Evolutionary conservation across 2,329 filamentous ascomycete species (phyloP).

Genomic region (Cladosporium sp.): DNA sequence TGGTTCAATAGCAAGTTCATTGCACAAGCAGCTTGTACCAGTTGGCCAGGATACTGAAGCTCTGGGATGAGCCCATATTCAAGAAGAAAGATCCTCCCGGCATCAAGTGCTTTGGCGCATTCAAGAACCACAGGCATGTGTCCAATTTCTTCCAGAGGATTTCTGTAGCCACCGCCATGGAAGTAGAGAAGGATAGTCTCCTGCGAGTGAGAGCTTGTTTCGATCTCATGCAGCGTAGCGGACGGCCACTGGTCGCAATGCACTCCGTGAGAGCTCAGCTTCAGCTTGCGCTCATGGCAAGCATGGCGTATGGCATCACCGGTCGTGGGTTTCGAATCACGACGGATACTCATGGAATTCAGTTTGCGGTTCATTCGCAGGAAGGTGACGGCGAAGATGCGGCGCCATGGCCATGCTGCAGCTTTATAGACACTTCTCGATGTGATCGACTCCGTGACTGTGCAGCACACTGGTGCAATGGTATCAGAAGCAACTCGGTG

Average conservation of each 20-base stretch:
- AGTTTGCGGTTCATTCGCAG: not conserved
- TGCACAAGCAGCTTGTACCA: slow-evolving; percentile 49
- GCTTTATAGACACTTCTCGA: not conserved
- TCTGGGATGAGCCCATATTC: slow-evolving; percentile 56
- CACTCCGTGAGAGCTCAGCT: not conserved
- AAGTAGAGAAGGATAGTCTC: slow-evolving; percentile 45
- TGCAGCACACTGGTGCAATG: not conserved
- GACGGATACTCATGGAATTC: not conserved
- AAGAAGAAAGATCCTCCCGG: slow-evolving; percentile 44
- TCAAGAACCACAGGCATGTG: slow-evolving; percentile 49
- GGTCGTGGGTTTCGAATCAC: not conserved
- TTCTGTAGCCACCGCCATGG: slow-evolving; percentile 59
- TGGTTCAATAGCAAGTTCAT: slow-evolving; percentile 43
- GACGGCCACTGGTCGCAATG: not conserved
- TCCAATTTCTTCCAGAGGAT: slow-evolving; percentile 42
- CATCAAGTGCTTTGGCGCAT: slow-evolving; percentile 44
- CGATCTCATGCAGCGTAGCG: not conserved
- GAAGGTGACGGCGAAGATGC: not conserved
- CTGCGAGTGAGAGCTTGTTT: not conserved
- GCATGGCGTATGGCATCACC: not conserved
- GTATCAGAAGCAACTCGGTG: not conserved
- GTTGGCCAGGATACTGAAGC: slow-evolving; percentile 50
- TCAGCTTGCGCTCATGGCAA: not conserved
- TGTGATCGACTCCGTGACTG: not conserved
- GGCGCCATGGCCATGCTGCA: slow-evolving; percentile 1